A percentile compares a stretch with the other conserved stretches of the same genome.
phyloP scores from a whole-genome alignment of 2,329 filamentous ascomycete species.

The Trichoderma sp. region DNA sequence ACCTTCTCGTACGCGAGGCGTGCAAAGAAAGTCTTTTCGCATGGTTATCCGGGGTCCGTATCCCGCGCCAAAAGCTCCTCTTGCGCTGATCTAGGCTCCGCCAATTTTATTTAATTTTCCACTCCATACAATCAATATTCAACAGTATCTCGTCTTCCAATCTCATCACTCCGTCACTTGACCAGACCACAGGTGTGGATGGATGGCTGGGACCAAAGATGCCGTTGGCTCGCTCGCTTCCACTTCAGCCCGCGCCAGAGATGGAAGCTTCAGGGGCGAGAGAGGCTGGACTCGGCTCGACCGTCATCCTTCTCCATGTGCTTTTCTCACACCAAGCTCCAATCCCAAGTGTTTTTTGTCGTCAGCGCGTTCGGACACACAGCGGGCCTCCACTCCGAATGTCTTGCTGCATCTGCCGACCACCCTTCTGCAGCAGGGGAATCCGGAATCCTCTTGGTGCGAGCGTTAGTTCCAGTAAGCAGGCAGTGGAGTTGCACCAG shows the following conservation, averaged over 20 bases:
- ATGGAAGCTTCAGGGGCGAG: slow-evolving; percentile 11
- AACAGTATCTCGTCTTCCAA: neutral
- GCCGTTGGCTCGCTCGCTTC: slow-evolving; percentile 13
- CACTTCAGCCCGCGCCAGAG: slow-evolving; percentile 17
- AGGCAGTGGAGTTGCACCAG: slow-evolving; percentile 4
- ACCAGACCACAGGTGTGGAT: slow-evolving; percentile 9
- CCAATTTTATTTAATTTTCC: neutral
- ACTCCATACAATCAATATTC: neutral
- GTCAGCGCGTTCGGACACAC: slow-evolving; percentile 4
- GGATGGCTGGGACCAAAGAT: slow-evolving; percentile 11
- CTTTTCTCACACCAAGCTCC: neutral
- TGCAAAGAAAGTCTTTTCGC: neutral
- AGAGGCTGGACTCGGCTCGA: slow-evolving; percentile 20
- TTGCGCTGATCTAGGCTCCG: neutral
- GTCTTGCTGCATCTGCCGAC: slow-evolving; percentile 16
- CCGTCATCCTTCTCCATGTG: slow-evolving; percentile 10
- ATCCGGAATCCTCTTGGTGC: slow-evolving; percentile 1
- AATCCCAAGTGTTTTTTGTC: neutral
- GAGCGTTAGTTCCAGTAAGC: slow-evolving; percentile 6
- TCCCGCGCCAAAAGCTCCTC: neutral
- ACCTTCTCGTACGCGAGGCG: neutral
- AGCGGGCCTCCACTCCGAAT: slow-evolving; percentile 16
- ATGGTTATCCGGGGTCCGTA: neutral
- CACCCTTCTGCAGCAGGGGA: slow-evolving; percentile 13
- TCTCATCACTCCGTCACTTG: slow-evolving; percentile 8